Evolutionary conservation across 805 yeast species (phyloP).

Genomic region (Saturnispora bothae): DNA sequence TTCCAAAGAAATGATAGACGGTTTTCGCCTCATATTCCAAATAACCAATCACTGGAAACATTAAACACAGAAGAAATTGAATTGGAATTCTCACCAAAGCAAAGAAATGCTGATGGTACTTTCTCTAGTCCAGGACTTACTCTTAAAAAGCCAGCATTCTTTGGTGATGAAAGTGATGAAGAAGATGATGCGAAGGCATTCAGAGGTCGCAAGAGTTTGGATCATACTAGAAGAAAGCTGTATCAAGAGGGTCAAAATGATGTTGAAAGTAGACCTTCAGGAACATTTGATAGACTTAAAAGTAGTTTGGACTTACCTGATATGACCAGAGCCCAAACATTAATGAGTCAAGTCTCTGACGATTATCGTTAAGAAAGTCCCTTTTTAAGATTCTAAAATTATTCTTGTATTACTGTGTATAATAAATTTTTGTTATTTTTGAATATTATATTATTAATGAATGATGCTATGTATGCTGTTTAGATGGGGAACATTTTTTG

Average conservation of each 20-base stretch:
- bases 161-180: slow-evolving; percentile 9
- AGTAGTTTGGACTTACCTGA: slow-evolving; percentile 31
- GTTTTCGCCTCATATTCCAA: slow-evolving; percentile 24
- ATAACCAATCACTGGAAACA: slow-evolving; percentile 27
- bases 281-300: slow-evolving; percentile 22
- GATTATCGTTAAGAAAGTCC: slow-evolving; percentile 1
- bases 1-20: slow-evolving; percentile 20
- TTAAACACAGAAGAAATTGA: slow-evolving; percentile 43
- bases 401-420: not conserved
- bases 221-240: slow-evolving; percentile 17
- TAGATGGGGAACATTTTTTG: slow-evolving; percentile 24
- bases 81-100: slow-evolving; percentile 29
- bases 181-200: not conserved
- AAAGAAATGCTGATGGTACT: slow-evolving; percentile 19
- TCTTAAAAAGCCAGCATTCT: slow-evolving; percentile 16
- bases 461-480: too few relatives aligned
- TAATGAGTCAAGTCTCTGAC: slow-evolving; percentile 22
- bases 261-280: slow-evolving; percentile 17
- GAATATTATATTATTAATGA: not conserved
- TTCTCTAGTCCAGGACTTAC: slow-evolving; percentile 25
- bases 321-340: slow-evolving; percentile 26
- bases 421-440: not conserved
- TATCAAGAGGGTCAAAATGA: slow-evolving; percentile 11
- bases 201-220: slow-evolving; percentile 16
- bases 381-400: too few relatives aligned